phyloP scores from a whole-genome alignment of 805 yeast species.

The Candida ipomoeae region DNA sequence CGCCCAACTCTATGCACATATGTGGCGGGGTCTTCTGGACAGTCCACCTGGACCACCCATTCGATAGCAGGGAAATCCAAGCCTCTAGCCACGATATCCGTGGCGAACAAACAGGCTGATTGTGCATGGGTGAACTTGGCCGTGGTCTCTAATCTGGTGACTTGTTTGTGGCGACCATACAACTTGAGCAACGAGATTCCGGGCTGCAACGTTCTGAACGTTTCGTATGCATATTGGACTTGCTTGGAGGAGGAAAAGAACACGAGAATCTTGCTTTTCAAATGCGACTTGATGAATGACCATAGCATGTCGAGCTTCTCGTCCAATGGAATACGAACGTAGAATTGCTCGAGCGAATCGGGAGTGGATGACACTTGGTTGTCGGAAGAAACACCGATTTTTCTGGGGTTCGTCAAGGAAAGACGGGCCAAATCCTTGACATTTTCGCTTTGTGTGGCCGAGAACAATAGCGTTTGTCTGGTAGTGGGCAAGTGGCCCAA shows the following conservation, averaged over 20 bases:
- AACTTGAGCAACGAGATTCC: slow-evolving; percentile 84
- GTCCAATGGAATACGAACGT: slow-evolving; percentile 62
- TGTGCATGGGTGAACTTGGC: slow-evolving; percentile 73
- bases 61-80: slow-evolving; percentile 89
- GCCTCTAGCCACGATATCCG: slow-evolving; percentile 91
- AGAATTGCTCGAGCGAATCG: slow-evolving; percentile 77
- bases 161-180: slow-evolving; percentile 87
- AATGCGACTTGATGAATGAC: slow-evolving; percentile 81
- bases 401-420: slow-evolving; percentile 59
- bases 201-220: slow-evolving; percentile 83
- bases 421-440: slow-evolving; percentile 79
- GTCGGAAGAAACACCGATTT: slow-evolving; percentile 38
- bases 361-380: slow-evolving; percentile 70
- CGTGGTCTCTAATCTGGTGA: slow-evolving; percentile 81
- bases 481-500: slow-evolving; percentile 71
- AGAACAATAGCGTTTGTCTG: slow-evolving; percentile 78
- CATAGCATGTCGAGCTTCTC: slow-evolving; percentile 84
- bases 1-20: slow-evolving; percentile 91
- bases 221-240: slow-evolving; percentile 84
- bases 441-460: slow-evolving; percentile 86
- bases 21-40: slow-evolving; percentile 87
- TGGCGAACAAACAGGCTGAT: slow-evolving; percentile 78
- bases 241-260: slow-evolving; percentile 86
- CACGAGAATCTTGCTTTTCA: slow-evolving; percentile 74
- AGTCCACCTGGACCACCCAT: slow-evolving; percentile 91